A percentile compares a stretch with the other conserved stretches of the same genome.
Conservation (phyloP, 495 filamentous ascomycete genomes). For the Podospora tetraspora region DNA sequence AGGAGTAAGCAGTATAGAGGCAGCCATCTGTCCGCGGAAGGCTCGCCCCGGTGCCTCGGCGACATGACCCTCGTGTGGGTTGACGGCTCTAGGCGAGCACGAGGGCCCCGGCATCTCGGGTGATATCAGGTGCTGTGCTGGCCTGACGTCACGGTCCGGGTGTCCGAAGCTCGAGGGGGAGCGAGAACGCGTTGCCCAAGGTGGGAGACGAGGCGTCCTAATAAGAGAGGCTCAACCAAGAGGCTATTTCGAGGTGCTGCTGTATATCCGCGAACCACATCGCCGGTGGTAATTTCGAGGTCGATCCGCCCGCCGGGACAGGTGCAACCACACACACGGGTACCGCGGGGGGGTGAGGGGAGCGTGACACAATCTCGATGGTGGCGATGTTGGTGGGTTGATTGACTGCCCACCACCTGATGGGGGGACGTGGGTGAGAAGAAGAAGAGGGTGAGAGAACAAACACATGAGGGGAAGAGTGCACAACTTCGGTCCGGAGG, state of each 20-base stretch:
- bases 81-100: background rate
- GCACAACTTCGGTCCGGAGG: background rate
- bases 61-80: background rate
- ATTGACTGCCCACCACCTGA: background rate
- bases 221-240: background rate
- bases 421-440: background rate
- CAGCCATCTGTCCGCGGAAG: background rate
- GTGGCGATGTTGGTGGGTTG: background rate
- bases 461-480: background rate
- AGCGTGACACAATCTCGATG: background rate
- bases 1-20: background rate
- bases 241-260: background rate
- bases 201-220: background rate
- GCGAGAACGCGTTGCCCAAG: background rate
- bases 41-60: background rate
- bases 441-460: too few species aligned
- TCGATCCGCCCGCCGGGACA: background rate
- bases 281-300: background rate
- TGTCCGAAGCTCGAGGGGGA: background rate
- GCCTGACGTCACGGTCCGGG: constrained; percentile 20
- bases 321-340: background rate
- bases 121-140: constrained; percentile 15
- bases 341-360: background rate
- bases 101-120: constrained; percentile 13
- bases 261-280: background rate